Evolutionary conservation across 768 basidiomycete species (phyloP).

Genomic region (Kwoniella botswanensis): DNA sequence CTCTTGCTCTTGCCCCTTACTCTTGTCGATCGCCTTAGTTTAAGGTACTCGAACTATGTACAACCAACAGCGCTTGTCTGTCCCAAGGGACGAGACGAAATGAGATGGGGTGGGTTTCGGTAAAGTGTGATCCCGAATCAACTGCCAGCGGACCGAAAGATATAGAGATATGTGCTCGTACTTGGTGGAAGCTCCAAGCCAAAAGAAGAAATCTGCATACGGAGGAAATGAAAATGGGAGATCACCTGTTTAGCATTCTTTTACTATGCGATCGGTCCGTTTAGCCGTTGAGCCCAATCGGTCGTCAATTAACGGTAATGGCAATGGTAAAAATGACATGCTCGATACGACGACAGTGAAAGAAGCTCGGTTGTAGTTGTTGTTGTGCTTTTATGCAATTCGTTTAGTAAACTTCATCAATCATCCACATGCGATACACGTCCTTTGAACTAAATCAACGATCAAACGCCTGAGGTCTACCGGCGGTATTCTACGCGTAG

Average conservation of each 20-base stretch:
- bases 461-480: not conserved
- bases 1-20: not conserved
- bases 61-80: no score
- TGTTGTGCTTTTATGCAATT: not conserved
- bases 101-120: not conserved
- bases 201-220: no score
- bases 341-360: not conserved
- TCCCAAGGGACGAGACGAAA: not conserved
- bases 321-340: not conserved
- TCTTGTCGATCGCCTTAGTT: constrained; percentile 3
- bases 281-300: not conserved
- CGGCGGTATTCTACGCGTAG: no score
- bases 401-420: not conserved
- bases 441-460: not conserved
- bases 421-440: not conserved
- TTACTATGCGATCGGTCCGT: constrained; percentile 1
- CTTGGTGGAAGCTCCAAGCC: no score
- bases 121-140: not conserved
- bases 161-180: no score
- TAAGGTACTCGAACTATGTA: not conserved
- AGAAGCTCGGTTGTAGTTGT: not conserved
- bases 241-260: not conserved
- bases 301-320: constrained; percentile 1
- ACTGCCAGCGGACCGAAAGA: not conserved
- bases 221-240: no score